Conservation (phyloP, 2,329 filamentous ascomycete genomes). For the Shiraia bambusicola region DNA sequence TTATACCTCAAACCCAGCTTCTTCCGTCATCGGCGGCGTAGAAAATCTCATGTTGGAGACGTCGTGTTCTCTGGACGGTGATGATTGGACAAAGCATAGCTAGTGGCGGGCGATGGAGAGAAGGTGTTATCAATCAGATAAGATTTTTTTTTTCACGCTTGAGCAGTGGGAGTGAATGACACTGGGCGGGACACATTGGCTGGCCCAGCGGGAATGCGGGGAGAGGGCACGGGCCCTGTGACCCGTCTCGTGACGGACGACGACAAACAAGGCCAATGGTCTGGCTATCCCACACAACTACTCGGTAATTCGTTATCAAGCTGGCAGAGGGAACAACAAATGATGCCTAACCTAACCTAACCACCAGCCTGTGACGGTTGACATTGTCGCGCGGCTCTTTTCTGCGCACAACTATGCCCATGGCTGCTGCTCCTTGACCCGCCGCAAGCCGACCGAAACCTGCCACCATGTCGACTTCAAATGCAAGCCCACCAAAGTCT, state of each 20-base stretch:
- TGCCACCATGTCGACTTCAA: constrained; percentile 21
- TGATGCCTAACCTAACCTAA: background rate
- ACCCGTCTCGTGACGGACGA: too few species aligned
- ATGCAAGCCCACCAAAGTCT: constrained; percentile 6
- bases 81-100: constrained; percentile 3
- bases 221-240: too few species aligned
- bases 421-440: constrained; percentile 13
- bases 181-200: too few species aligned
- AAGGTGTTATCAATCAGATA: constrained; percentile 34
- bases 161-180: constrained; percentile 7
- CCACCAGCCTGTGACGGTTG: constrained; percentile 17
- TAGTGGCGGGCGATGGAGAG: constrained; percentile 8
- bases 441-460: constrained; percentile 18
- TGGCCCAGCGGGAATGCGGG: too few species aligned
- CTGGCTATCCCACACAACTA: too few species aligned
- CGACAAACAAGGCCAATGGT: too few species aligned
- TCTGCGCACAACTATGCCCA: constrained; percentile 7
- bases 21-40: constrained; percentile 9
- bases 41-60: background rate
- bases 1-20: constrained; percentile 1
- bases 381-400: constrained; percentile 6
- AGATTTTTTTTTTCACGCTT: constrained; percentile 17
- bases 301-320: too few species aligned
- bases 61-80: background rate
- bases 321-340: too few species aligned